Base-by-base conservation (phyloP, 257 asterid genomes). In the Haberlea rhodopensis region DNA sequence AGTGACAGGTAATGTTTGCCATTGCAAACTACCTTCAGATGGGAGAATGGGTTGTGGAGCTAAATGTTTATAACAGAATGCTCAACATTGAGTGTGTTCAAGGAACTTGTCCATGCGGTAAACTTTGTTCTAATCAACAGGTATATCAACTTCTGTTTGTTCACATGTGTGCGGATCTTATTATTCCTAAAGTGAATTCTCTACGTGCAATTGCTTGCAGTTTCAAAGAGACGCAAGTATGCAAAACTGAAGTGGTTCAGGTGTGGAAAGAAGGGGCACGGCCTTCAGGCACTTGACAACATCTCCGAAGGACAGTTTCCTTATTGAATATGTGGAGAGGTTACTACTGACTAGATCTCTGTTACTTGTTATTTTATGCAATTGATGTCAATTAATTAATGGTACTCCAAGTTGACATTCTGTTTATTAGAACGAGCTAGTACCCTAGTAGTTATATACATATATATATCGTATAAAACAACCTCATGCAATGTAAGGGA, bases 311-410 rank as follows among this genome's bases (percentile, higher is more conserved):
- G 97, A 65, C 84, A 81, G 76, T 91, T n/a, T 88, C 77, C 86
- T 91, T 65, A 91, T 86, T 48, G 96, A 91, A 83, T 91, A 91
- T 75, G 89, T 91, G 97, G 97, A 74, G 96, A 91, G 97, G 97
- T 91, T 67, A 43, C 19, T 43, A 13, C 51, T 1, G 2, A 76
- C 55, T 71, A 74, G 67, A 59, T 67, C 71, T 57, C 49, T 52
- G 6, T 54, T 16, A 52, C 43, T 62, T 58, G 24, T 19, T 49
- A 23, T 43, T 63, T n/a, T 48, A n/a, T 21, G 11, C 63, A 34
- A 28, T 51, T 9, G 46, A 18, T 65, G 28, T 31, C 23, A 18
- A 2, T 22, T n/a, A n/a, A n/a, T n/a, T 27, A 53, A 31, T 34
- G 28, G 26, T 26, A 62, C 8, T 8, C 27, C 25, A 26, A 63